A percentile compares a stretch with the other conserved stretches of the same genome.
phyloP scores from a whole-genome alignment of 2,329 filamentous ascomycete species.

The Cordyceps tenuipes region DNA sequence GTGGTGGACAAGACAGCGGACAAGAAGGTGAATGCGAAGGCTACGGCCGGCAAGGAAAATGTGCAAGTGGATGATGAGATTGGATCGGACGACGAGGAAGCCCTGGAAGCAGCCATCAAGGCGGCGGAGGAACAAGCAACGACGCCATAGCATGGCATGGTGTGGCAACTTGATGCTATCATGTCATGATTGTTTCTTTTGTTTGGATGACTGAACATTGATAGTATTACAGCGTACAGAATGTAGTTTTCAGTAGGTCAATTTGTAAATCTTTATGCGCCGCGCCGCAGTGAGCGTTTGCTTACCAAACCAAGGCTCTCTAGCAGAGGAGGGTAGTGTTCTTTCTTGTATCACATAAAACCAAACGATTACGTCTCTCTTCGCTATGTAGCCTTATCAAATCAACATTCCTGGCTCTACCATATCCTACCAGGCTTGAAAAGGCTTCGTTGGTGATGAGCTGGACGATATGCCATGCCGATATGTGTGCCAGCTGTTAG shows the following conservation, averaged over 20 bases:
- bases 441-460: not conserved
- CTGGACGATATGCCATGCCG: not conserved
- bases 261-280: not conserved
- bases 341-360: too few relatives aligned
- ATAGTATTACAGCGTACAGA: not conserved
- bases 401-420: too few relatives aligned
- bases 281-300: not conserved
- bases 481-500: not conserved
- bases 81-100: constrained; percentile 30
- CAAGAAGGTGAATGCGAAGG: constrained; percentile 12
- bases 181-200: not conserved
- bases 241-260: not conserved
- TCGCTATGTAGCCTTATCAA: too few relatives aligned
- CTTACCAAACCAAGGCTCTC: too few relatives aligned
- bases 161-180: not conserved
- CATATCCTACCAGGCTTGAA: not conserved
- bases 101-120: constrained; percentile 27
- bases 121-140: constrained; percentile 20
- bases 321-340: too few relatives aligned
- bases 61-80: constrained; percentile 19
- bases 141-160: not conserved
- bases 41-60: constrained; percentile 12
- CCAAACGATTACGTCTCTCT: too few relatives aligned
- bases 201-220: not conserved
- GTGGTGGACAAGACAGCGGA: constrained; percentile 15